A percentile compares a stretch with the other conserved stretches of the same genome.
Evolutionary conservation across 768 basidiomycete genomes (phyloP).

Genomic region (Russula sp.): DNA sequence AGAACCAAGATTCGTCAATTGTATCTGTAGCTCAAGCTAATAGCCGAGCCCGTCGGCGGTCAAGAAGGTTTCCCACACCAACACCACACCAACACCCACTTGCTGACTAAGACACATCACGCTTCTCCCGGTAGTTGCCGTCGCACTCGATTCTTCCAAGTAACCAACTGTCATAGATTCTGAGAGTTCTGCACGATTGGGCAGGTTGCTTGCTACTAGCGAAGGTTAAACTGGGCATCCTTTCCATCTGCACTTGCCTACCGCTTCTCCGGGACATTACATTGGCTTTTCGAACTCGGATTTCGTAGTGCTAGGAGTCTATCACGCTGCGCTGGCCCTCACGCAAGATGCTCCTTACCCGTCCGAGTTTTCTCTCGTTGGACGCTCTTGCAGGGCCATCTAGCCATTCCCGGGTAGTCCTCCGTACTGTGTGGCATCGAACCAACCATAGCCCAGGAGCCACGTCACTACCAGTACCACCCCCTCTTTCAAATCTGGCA

Average conservation of each 20-base stretch:
- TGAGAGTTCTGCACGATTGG: background rate
- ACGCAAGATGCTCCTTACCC: background rate
- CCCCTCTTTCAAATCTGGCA: conserved; percentile 15
- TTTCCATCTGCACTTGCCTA: background rate
- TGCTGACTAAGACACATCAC: background rate
- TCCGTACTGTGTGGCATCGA: conserved; percentile 3
- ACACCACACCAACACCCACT: background rate
- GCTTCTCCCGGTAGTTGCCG: background rate
- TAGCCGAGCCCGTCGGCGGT: too few species aligned
- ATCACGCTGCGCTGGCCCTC: background rate
- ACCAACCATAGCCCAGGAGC: background rate
- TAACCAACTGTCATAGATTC: background rate
- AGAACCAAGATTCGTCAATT: too few species aligned
- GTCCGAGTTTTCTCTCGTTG: background rate
- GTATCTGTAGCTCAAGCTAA: too few species aligned
- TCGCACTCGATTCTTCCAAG: background rate
- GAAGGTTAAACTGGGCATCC: background rate
- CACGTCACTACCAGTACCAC: conserved; percentile 18
- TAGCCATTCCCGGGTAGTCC: background rate
- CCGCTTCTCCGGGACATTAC: conserved; percentile 1
- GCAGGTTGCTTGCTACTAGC: background rate
- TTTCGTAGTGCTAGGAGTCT: background rate
- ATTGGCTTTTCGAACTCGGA: background rate
- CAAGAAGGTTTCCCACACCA: too few species aligned
- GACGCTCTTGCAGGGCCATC: background rate